Evolutionary conservation across 768 basidiomycete species (phyloP).

Genomic region (Leccinum sublutescens): DNA sequence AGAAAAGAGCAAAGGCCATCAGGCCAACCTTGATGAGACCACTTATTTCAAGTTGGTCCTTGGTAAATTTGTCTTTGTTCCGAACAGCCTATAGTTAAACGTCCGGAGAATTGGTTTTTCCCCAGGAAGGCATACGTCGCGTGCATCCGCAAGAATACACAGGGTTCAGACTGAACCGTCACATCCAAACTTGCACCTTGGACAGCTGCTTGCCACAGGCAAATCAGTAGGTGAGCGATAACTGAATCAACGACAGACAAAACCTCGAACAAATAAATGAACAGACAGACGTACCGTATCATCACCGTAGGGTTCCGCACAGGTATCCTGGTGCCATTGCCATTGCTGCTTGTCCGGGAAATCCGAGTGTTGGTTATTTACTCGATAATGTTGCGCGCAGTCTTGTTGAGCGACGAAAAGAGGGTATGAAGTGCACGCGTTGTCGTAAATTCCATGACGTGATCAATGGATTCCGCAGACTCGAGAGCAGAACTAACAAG

Average conservation of each 20-base stretch:
- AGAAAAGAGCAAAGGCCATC: not conserved
- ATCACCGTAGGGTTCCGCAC: no score
- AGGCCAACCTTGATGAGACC: conserved; percentile 53
- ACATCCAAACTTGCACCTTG: conserved; percentile 68
- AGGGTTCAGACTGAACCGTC: conserved; percentile 65
- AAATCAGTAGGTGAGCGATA: not conserved
- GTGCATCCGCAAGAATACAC: conserved; percentile 60
- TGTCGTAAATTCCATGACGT: conserved; percentile 98
- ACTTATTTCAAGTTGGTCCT: conserved; percentile 39
- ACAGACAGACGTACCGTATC: no score
- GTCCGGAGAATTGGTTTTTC: conserved; percentile 50
- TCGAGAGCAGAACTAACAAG: conserved; percentile 76
- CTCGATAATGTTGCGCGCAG: conserved; percentile 87
- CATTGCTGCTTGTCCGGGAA: conserved; percentile 53
- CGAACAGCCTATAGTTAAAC: conserved; percentile 51
- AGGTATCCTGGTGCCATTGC: not conserved
- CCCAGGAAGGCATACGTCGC: conserved; percentile 60
- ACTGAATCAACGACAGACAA: not conserved
- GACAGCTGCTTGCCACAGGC: conserved; percentile 43
- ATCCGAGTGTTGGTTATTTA: conserved; percentile 94
- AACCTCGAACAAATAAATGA: not conserved
- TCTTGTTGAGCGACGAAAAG: conserved; percentile 98
- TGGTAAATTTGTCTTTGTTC: conserved; percentile 53
- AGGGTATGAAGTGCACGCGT: conserved; percentile 93
- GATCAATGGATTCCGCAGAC: conserved; percentile 81